These are phyloP conservation scores for Pachysandra terminalis DNA, from an alignment of 164 flowering plant species.

Conservation along the genomic window DNA sequence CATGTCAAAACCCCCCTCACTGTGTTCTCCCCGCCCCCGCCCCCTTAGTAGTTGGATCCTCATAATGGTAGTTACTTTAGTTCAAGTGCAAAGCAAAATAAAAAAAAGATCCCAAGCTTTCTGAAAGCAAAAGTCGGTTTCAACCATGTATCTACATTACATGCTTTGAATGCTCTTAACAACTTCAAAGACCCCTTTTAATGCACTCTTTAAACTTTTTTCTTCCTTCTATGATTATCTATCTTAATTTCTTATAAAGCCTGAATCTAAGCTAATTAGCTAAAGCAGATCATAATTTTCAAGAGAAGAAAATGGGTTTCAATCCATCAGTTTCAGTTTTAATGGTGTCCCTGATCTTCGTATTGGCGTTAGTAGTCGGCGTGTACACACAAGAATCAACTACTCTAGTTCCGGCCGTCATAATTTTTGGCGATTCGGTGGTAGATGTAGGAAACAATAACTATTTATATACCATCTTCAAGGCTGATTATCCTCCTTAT, in stretches of 20 bases:
- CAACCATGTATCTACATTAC: not conserved
- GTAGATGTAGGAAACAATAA: constrained; percentile 95
- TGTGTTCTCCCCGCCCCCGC: too few species aligned
- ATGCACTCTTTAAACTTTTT: too few species aligned
- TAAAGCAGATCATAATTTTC: not conserved
- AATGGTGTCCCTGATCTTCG: not conserved
- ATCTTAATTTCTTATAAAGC: not conserved
- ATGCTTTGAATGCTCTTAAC: not conserved
- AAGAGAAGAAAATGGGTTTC: not conserved
- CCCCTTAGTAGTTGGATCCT: too few species aligned
- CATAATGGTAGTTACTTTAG: too few species aligned
- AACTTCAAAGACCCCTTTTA: too few species aligned
- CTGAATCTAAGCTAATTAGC: not conserved
- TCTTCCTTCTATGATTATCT: not conserved
- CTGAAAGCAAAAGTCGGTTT: not conserved
- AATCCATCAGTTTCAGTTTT: too few species aligned
- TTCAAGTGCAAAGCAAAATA: too few species aligned
- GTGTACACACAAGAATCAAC: constrained; percentile 26
- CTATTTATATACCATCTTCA: constrained; percentile 67
- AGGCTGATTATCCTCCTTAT: constrained; percentile 89
- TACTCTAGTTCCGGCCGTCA: constrained; percentile 71
- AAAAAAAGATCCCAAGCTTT: not conserved
- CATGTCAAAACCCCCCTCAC: too few species aligned
- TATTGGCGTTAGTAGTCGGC: not conserved
- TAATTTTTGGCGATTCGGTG: constrained; percentile 81